Percentiles rank a stretch among this genome's conserved stretches.
Evolutionary conservation across 331 rosid species (phyloP).

Genomic region (Quercus tomentella): DNA sequence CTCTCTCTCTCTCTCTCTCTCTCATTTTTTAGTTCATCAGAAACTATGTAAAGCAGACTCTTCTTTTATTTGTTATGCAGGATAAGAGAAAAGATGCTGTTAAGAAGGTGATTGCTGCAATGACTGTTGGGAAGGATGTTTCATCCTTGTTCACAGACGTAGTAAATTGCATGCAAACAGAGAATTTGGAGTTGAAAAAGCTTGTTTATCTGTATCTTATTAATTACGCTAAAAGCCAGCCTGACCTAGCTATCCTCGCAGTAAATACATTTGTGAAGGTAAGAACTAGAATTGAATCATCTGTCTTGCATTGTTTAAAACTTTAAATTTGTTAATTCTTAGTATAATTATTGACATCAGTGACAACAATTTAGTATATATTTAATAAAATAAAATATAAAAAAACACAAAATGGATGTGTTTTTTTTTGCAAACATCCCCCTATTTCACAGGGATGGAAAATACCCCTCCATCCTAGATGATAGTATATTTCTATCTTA

Average conservation of each 20-base stretch:
- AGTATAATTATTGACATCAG: conserved; percentile 1
- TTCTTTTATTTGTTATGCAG: conserved; percentile 31
- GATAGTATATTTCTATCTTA: not conserved
- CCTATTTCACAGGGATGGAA: not conserved
- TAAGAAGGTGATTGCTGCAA: conserved; percentile 97
- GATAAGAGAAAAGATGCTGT: conserved; percentile 99
- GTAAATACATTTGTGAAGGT: conserved; percentile 99
- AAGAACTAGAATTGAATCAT: conserved; percentile 25
- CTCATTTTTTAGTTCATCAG: not conserved
- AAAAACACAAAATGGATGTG: not conserved
- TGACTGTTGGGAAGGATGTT: conserved; percentile 99
- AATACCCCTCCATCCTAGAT: not conserved
- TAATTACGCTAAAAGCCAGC: conserved; percentile 98
- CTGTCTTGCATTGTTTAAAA: not conserved
- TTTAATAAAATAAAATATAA: no score
- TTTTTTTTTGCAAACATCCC: not conserved
- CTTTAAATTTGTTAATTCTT: not conserved
- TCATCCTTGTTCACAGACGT: conserved; percentile 96
- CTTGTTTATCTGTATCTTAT: conserved; percentile 92
- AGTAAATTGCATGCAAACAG: conserved; percentile 98
- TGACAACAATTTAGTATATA: no score
- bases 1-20: not conserved
- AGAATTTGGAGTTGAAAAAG: conserved; percentile 96
- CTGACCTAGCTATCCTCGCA: conserved; percentile 96
- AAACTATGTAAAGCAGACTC: conserved; percentile 2